phyloP scores from a whole-genome alignment of 2,329 filamentous ascomycete species.

The Simplicillium aogashimaense region DNA sequence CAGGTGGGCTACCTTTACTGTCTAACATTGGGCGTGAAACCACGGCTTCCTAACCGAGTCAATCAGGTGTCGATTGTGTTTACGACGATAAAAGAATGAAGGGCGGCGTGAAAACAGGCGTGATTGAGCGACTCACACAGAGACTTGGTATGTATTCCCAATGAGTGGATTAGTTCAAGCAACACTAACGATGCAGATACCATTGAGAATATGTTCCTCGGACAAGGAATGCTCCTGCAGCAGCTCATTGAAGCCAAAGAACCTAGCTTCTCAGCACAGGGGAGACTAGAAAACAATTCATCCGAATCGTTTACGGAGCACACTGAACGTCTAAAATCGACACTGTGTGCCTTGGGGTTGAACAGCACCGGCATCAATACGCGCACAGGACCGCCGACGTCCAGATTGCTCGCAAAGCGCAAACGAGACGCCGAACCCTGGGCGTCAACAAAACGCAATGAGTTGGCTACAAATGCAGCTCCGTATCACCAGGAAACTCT shows the following conservation, averaged over 20 bases:
- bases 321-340: not conserved
- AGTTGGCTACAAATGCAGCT: no score
- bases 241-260: constrained; percentile 16
- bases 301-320: not conserved
- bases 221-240: constrained; percentile 24
- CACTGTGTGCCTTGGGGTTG: no score
- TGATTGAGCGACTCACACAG: constrained; percentile 22
- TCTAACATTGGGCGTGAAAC: no score
- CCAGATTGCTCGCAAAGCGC: no score
- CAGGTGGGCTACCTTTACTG: constrained; percentile 15
- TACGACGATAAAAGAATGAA: constrained; percentile 22
- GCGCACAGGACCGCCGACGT: no score
- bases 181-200: constrained; percentile 7
- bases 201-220: constrained; percentile 27
- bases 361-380: no score
- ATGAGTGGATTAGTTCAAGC: no score
- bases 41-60: not conserved
- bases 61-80: constrained; percentile 17
- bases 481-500: constrained; percentile 1
- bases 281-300: not conserved
- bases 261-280: not conserved
- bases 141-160: constrained; percentile 15
- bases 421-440: no score
- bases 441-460: no score
- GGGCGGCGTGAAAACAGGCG: constrained; percentile 22